These are phyloP conservation scores for Chara braunii DNA, from an alignment of 139 green algal genomes.

Conservation along the genomic window DNA sequence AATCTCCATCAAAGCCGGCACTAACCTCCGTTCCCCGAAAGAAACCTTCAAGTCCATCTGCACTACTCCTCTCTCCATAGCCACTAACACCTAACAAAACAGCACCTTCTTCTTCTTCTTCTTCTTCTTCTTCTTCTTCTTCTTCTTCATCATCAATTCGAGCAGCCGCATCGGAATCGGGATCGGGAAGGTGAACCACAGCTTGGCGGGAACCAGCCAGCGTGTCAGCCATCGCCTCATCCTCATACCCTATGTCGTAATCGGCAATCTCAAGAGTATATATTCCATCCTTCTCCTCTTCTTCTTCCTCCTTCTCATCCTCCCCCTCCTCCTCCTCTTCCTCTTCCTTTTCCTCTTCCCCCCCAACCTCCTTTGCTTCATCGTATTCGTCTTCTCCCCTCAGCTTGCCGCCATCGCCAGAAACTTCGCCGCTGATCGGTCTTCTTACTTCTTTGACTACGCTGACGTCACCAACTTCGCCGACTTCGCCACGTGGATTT, in stretches of 20 bases:
- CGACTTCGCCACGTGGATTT: not conserved
- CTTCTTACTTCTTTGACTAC: not conserved
- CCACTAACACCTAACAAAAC: not conserved
- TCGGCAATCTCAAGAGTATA: too few relatives aligned
- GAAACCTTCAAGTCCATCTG: too few relatives aligned
- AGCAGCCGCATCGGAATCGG: too few relatives aligned
- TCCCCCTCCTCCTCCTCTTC: not conserved
- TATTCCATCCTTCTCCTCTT: too few relatives aligned
- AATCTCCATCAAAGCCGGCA: conserved; percentile 4
- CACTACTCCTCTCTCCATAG: conserved; percentile 8
- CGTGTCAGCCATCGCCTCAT: too few relatives aligned
- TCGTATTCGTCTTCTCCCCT: conserved; percentile 4
- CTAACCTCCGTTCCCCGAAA: too few relatives aligned
- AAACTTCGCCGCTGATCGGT: not conserved
- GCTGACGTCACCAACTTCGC: not conserved
- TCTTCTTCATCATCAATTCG: not conserved
- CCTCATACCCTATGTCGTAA: too few relatives aligned
- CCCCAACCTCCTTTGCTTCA: too few relatives aligned
- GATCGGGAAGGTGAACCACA: too few relatives aligned
- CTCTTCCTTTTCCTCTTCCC: conserved; percentile 7
- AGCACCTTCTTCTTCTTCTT: conserved; percentile 13
- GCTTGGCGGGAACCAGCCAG: too few relatives aligned
- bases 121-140: not conserved
- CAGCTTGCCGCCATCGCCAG: not conserved
- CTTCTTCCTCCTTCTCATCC: conserved; percentile 16